Percentiles rank a stretch among this genome's conserved stretches.
These are phyloP conservation scores for Neofusicoccum ribis DNA, from an alignment of 2,329 filamentous ascomycete species.

Conservation along the genomic window DNA sequence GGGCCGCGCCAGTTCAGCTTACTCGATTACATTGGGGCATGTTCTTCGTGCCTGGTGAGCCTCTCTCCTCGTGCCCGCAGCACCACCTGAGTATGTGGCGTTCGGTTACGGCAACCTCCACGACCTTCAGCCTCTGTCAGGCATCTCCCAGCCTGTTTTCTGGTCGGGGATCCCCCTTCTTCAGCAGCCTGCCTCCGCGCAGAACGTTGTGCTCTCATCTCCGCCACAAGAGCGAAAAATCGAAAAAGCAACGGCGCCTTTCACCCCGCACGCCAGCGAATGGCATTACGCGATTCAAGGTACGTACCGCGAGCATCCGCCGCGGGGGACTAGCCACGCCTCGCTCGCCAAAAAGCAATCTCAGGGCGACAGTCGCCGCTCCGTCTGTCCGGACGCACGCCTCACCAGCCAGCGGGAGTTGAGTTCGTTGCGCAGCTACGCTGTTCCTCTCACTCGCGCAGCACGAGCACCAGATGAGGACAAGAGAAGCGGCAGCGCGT, in stretches of 20 bases:
- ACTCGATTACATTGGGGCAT: background rate
- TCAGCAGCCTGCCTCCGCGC: background rate
- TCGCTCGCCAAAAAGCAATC: slow-evolving; percentile 2
- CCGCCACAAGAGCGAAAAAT: background rate
- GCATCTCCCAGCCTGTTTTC: background rate
- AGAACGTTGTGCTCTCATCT: background rate
- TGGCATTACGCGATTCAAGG: background rate
- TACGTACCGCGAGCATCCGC: background rate
- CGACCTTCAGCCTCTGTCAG: background rate
- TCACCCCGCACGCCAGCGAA: background rate
- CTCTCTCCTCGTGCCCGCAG: background rate
- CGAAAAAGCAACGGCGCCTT: background rate
- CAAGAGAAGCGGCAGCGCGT: background rate
- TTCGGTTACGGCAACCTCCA: background rate
- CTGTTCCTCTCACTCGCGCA: background rate
- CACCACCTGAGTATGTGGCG: background rate
- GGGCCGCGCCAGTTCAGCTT: background rate
- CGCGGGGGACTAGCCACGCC: background rate
- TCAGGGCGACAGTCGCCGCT: background rate
- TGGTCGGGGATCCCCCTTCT: background rate
- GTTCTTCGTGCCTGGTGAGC: background rate
- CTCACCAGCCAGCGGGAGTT: background rate
- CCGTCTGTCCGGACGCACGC: background rate
- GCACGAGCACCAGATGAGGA: background rate
- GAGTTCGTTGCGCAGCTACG: background rate